A percentile compares a stretch with the other conserved stretches of the same genome.
Evolutionary conservation across 805 yeast species (phyloP).

Genomic region (Teunomyces atbi): DNA sequence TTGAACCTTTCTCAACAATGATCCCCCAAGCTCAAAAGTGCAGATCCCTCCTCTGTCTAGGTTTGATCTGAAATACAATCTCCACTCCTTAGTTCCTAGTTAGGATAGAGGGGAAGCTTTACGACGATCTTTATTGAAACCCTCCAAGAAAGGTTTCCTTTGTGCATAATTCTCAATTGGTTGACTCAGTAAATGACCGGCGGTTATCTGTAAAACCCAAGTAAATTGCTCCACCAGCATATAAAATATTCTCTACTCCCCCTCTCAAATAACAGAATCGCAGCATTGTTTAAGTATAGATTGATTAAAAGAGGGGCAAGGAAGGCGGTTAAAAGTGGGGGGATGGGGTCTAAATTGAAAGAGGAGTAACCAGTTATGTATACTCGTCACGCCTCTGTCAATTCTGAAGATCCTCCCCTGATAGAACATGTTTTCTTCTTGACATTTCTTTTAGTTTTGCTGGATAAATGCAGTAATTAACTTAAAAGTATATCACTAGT

Average conservation of each 20-base stretch:
- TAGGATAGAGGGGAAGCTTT: not conserved
- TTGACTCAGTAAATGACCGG: not conserved
- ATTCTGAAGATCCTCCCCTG: not conserved
- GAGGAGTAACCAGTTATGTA: not conserved
- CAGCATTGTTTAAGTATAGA: no score
- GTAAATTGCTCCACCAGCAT: not conserved
- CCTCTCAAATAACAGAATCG: not conserved
- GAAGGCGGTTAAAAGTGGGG: no score
- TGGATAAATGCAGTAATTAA: not conserved
- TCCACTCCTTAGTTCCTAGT: not conserved
- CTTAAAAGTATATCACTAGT: not conserved
- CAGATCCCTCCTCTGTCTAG: not conserved
- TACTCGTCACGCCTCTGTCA: not conserved
- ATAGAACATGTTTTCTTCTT: not conserved
- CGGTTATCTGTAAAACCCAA: not conserved
- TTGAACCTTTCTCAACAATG: no score
- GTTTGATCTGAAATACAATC: not conserved
- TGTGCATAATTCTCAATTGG: not conserved
- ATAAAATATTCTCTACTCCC: not conserved
- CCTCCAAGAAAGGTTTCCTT: not conserved
- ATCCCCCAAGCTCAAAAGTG: no score
- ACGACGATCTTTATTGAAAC: not conserved
- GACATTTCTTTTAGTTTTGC: not conserved
- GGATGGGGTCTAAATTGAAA: not conserved
- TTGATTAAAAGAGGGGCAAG: no score